Evolutionary conservation across 1,284 basidiomycete species (phyloP).

Genomic region (Exobasidium cylindrosporum): DNA sequence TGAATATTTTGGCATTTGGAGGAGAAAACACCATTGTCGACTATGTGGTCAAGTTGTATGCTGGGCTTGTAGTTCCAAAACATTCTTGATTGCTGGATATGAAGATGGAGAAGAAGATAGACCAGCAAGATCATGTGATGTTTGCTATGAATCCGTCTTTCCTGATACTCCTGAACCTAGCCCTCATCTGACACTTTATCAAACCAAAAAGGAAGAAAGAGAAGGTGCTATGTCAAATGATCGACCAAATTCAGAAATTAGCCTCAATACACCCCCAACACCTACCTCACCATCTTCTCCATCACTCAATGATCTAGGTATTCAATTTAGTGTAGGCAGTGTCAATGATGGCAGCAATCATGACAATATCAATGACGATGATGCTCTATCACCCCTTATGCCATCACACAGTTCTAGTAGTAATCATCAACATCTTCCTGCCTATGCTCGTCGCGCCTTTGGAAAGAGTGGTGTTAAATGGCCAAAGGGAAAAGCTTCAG

Average conservation of each 20-base stretch:
- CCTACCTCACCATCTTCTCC: slow-evolving; percentile 9
- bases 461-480: not conserved
- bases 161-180: slow-evolving; percentile 14
- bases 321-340: too few species aligned
- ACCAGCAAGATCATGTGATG: slow-evolving; percentile 74
- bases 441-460: not conserved
- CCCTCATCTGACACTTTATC: not conserved
- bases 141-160: slow-evolving; percentile 83
- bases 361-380: too few species aligned
- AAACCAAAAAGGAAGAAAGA: slow-evolving; percentile 3
- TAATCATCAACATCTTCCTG: not conserved
- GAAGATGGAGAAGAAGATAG: slow-evolving; percentile 57
- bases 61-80: slow-evolving; percentile 63
- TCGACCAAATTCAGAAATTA: not conserved
- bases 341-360: too few species aligned
- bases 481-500: not conserved
- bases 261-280: not conserved
- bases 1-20: slow-evolving; percentile 72
- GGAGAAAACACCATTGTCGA: slow-evolving; percentile 82
- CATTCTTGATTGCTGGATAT: slow-evolving; percentile 45
- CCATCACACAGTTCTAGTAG: too few species aligned
- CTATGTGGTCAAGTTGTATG: slow-evolving; percentile 85
- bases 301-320: not conserved
- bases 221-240: not conserved
- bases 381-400: too few species aligned